Percentiles rank a stretch among this genome's conserved stretches.
Evolutionary conservation across 352 stramenopile species (phyloP).

Genomic region (Globisporangium cylindrosporum): DNA sequence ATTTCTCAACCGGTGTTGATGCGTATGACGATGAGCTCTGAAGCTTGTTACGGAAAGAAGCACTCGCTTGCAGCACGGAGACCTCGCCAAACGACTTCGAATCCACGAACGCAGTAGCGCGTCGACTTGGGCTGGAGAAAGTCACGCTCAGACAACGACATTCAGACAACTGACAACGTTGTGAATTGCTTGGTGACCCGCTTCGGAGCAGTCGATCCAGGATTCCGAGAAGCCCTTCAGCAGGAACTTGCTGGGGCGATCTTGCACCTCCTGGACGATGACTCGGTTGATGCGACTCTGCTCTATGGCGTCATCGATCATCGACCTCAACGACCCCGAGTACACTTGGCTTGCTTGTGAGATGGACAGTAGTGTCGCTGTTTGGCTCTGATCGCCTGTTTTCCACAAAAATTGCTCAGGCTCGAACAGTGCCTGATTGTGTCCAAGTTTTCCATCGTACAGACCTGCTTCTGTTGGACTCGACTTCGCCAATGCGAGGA

Average conservation of each 20-base stretch:
- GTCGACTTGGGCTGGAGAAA: not conserved
- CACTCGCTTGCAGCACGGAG: not conserved
- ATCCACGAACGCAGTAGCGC: not conserved
- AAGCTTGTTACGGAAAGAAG: not conserved
- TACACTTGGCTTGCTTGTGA: constrained; percentile 6
- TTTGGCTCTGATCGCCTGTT: not conserved
- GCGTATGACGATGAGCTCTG: not conserved
- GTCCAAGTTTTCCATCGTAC: not conserved
- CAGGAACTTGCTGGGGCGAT: not conserved
- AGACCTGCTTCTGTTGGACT: not conserved
- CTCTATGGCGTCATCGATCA: not conserved
- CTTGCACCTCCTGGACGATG: not conserved
- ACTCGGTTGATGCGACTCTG: not conserved
- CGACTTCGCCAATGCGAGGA: not conserved
- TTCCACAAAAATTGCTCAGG: constrained; percentile 7
- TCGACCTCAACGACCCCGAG: not conserved
- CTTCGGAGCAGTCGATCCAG: constrained; percentile 16
- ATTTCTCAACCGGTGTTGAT: not conserved
- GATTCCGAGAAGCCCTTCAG: not conserved
- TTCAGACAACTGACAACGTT: constrained; percentile 2
- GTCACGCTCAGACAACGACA: not conserved
- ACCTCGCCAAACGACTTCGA: not conserved
- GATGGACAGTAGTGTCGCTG: not conserved
- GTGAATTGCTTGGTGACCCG: constrained; percentile 3
- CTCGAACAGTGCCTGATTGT: not conserved